A percentile compares a stretch with the other conserved stretches of the same genome.
These are phyloP conservation scores for Knufia fluminis DNA, from an alignment of 2,329 filamentous ascomycete species.

Conservation along the genomic window DNA sequence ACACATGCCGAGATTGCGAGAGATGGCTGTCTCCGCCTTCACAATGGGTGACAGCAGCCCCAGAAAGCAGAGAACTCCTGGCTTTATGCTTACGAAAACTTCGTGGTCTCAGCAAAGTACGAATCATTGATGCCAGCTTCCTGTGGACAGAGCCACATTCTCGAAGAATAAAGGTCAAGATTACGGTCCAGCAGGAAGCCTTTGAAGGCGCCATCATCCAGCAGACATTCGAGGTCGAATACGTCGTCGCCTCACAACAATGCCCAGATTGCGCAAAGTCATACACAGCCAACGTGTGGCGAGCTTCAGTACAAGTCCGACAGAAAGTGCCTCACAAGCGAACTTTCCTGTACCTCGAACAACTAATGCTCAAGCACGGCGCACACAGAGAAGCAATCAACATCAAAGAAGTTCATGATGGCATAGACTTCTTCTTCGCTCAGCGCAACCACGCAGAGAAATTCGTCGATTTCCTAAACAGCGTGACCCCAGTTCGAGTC, in stretches of 20 bases:
- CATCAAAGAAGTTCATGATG: conserved; percentile 93
- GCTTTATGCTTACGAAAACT: conserved; percentile 86
- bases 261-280: conserved; percentile 93
- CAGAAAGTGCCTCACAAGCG: conserved; percentile 97
- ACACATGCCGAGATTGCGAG: conserved; percentile 91
- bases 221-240: conserved; percentile 91
- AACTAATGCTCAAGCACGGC: conserved; percentile 88
- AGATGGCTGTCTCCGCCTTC: conserved; percentile 80
- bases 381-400: conserved; percentile 92
- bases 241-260: conserved; percentile 81
- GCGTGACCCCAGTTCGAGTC: conserved; percentile 65
- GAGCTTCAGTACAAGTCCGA: conserved; percentile 84
- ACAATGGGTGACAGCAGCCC: conserved; percentile 75
- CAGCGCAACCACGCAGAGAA: conserved; percentile 84
- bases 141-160: conserved; percentile 99
- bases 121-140: conserved; percentile 92
- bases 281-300: conserved; percentile 93
- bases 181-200: conserved; percentile 74
- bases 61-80: conserved; percentile 84
- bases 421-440: conserved; percentile 91
- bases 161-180: conserved; percentile 81
- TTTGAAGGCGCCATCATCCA: conserved; percentile 65
- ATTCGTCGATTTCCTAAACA: conserved; percentile 82
- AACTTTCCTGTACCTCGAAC: conserved; percentile 74
- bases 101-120: conserved; percentile 74